phyloP scores from a whole-genome alignment of 2,329 filamentous ascomycete genomes.

The Monosporascus sp. region DNA sequence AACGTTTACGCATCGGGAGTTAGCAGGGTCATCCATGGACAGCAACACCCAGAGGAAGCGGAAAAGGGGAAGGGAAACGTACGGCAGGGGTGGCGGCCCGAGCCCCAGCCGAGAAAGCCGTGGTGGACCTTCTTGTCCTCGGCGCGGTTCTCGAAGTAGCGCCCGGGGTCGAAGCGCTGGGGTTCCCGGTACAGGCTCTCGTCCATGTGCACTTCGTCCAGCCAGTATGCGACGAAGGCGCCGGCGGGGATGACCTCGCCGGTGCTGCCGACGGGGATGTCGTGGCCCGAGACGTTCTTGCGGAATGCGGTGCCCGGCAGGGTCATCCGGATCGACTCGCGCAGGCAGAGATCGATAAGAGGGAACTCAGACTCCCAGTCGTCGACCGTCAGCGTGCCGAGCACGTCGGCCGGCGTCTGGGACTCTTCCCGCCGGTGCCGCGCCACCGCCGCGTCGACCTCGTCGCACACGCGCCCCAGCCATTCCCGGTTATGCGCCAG shows the following conservation, averaged over 20 bases:
- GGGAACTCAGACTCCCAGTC: slow-evolving; percentile 54
- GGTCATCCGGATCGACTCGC: slow-evolving; percentile 49
- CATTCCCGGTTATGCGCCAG: slow-evolving; percentile 42
- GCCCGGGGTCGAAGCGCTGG: slow-evolving; percentile 37
- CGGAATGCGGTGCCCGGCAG: slow-evolving; percentile 44
- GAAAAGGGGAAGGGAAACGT: slow-evolving; percentile 9
- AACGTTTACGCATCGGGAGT: slow-evolving; percentile 7
- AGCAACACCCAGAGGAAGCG: slow-evolving; percentile 7
- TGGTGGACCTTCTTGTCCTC: slow-evolving; percentile 31
- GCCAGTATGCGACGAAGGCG: slow-evolving; percentile 40
- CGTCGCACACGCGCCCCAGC: slow-evolving; percentile 38
- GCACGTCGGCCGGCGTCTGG: slow-evolving; percentile 29
- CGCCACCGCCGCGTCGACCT: slow-evolving; percentile 40
- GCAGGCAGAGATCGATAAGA: slow-evolving; percentile 43
- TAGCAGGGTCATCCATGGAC: slow-evolving; percentile 2
- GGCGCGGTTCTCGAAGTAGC: slow-evolving; percentile 37
- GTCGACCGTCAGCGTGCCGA: slow-evolving; percentile 42
- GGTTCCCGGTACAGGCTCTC: slow-evolving; percentile 35
- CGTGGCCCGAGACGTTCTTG: slow-evolving; percentile 41
- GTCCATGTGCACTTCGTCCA: slow-evolving; percentile 43
- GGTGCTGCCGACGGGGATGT: slow-evolving; percentile 38
- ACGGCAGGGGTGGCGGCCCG: slow-evolving; percentile 33
- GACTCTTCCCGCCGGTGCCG: slow-evolving; percentile 31
- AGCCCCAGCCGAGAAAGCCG: slow-evolving; percentile 20
- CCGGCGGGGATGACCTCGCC: slow-evolving; percentile 45